phyloP scores from a whole-genome alignment of 495 filamentous ascomycete genomes.

The Aspergillus bertholletiae region DNA sequence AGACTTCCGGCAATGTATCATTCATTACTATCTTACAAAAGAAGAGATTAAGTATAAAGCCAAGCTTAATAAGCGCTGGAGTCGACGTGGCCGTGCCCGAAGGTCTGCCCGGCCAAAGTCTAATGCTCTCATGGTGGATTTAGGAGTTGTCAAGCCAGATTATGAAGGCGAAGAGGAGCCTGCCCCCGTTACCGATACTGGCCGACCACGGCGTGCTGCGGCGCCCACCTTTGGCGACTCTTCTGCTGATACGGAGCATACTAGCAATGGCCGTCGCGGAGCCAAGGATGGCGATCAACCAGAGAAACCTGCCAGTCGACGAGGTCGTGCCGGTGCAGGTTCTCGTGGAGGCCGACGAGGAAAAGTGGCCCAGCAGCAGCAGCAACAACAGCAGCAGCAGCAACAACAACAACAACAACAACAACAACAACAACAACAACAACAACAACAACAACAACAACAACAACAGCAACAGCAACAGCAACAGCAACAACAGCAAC shows the following conservation, averaged over 20 bases:
- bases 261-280: slow-evolving; percentile 41
- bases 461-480: slow-evolving; percentile 14
- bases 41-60: slow-evolving; percentile 82
- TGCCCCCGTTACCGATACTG: slow-evolving; percentile 60
- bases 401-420: slow-evolving; percentile 20
- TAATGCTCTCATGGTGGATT: slow-evolving; percentile 71
- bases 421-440: slow-evolving; percentile 19
- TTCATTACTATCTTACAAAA: slow-evolving; percentile 96
- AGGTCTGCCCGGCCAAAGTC: slow-evolving; percentile 60
- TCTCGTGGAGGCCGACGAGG: slow-evolving; percentile 35
- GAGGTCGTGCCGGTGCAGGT: slow-evolving; percentile 38
- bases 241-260: slow-evolving; percentile 48
- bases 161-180: slow-evolving; percentile 53
- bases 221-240: slow-evolving; percentile 68
- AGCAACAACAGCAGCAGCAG: slow-evolving; percentile 26
- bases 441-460: slow-evolving; percentile 23
- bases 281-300: slow-evolving; percentile 48
- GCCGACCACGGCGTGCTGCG: slow-evolving; percentile 65
- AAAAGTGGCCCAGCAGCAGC: slow-evolving; percentile 31
- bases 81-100: slow-evolving; percentile 57
- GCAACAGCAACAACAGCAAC: not conserved
- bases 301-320: slow-evolving; percentile 53
- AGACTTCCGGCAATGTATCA: slow-evolving; percentile 80
- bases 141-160: slow-evolving; percentile 56
- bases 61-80: slow-evolving; percentile 67